These are phyloP conservation scores for Triglochin maritima DNA, from an alignment of 106 monocot species.

Conservation along the genomic window DNA sequence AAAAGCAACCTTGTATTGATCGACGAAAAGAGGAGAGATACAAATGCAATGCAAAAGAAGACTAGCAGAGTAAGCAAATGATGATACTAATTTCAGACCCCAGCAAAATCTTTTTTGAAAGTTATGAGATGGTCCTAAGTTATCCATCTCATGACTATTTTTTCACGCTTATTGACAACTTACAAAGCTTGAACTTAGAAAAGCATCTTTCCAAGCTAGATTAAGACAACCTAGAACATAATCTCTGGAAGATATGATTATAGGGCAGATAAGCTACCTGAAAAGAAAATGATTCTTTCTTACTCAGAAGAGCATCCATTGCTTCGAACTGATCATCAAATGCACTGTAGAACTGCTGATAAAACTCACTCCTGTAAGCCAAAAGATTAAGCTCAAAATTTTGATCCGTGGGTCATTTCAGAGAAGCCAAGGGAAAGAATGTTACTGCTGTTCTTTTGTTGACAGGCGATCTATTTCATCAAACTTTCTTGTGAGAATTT, in stretches of 20 bases:
- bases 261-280: constrained; percentile 32
- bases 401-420: neutral
- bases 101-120: too few species aligned
- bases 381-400: neutral
- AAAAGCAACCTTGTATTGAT: too few species aligned
- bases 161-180: neutral
- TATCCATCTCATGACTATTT: neutral
- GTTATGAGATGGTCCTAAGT: too few species aligned
- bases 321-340: constrained; percentile 82
- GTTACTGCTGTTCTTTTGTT: constrained; percentile 61
- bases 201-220: too few species aligned
- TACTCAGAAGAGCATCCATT: constrained; percentile 74
- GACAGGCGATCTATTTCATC: constrained; percentile 67
- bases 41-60: too few species aligned
- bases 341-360: constrained; percentile 59
- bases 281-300: constrained; percentile 78
- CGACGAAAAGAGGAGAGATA: too few species aligned
- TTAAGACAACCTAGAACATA: neutral
- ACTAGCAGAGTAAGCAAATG: too few species aligned
- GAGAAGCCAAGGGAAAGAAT: neutral
- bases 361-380: constrained; percentile 58
- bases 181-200: too few species aligned
- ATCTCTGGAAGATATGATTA: neutral
- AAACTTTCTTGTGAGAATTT: constrained; percentile 88
- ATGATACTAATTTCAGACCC: too few species aligned